Conservation (phyloP, 169 alveolate genomes). For the Eimeria sp. region DNA sequence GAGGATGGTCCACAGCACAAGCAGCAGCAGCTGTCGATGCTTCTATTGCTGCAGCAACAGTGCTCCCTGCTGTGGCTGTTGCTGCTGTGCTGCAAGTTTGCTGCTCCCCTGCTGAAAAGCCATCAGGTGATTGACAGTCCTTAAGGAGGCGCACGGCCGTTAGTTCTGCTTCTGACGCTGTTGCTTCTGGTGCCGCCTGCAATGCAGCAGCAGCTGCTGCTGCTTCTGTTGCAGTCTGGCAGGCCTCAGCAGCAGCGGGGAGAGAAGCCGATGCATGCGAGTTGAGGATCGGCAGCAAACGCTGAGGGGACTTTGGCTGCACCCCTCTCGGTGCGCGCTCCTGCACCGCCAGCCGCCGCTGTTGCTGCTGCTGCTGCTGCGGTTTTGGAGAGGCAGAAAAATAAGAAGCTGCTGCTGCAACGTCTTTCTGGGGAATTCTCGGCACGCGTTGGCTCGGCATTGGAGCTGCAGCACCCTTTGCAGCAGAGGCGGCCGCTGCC, state of each 20-base stretch:
- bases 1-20: neutral
- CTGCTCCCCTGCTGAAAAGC: neutral
- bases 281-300: slow-evolving; percentile 51
- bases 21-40: neutral
- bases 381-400: slow-evolving; percentile 25
- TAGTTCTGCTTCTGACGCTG: neutral
- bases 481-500: slow-evolving; percentile 21
- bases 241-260: neutral
- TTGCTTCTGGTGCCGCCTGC: neutral
- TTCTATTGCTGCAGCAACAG: neutral
- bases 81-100: slow-evolving; percentile 6
- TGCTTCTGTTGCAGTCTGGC: neutral
- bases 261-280: neutral
- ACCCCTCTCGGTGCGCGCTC: neutral
- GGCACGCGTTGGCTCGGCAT: neutral
- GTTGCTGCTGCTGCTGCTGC: slow-evolving; percentile 70
- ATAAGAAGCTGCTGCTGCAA: slow-evolving; percentile 36
- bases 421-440: slow-evolving; percentile 5
- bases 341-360: neutral
- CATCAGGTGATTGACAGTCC: neutral
- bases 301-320: slow-evolving; percentile 53
- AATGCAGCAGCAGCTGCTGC: slow-evolving; percentile 24
- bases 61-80: neutral
- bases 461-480: neutral
- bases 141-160: neutral